Evolutionary conservation across 2,329 filamentous ascomycete genomes (phyloP).

Genomic region (Arthroderma sp.): DNA sequence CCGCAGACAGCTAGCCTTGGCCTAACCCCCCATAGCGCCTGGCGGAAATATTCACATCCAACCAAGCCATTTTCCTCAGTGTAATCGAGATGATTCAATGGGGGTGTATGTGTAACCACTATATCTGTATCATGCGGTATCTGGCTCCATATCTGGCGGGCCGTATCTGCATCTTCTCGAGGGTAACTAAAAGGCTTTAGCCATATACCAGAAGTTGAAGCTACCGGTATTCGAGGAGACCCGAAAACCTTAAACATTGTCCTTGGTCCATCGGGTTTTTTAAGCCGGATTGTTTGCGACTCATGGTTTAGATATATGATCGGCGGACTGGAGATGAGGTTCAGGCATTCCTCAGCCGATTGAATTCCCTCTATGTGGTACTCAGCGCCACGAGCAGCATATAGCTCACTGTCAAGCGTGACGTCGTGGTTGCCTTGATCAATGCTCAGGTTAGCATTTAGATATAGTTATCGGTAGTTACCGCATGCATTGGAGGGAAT

Average conservation of each 20-base stretch:
- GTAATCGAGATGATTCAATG: conserved; percentile 37
- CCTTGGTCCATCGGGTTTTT: conserved; percentile 31
- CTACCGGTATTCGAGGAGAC: conserved; percentile 40
- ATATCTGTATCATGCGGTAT: conserved; percentile 41
- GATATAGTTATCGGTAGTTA: too few species aligned
- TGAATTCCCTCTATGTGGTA: conserved; percentile 36
- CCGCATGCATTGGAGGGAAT: too few species aligned
- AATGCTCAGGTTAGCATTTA: too few species aligned
- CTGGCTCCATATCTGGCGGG: conserved; percentile 33
- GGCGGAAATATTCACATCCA: conserved; percentile 38
- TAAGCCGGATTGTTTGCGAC: conserved; percentile 32
- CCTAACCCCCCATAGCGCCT: conserved; percentile 33
- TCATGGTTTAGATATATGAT: conserved; percentile 42
- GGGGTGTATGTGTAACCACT: conserved; percentile 45
- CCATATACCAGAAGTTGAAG: conserved; percentile 34
- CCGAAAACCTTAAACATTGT: conserved; percentile 45
- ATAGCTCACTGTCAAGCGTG: conserved; percentile 39
- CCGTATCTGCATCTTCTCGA: conserved; percentile 19
- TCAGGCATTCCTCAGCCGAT: conserved; percentile 31
- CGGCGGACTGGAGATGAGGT: conserved; percentile 24
- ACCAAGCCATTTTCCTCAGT: conserved; percentile 18
- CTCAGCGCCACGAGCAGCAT: conserved; percentile 25
- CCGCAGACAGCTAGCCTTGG: conserved; percentile 43
- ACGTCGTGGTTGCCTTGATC: conserved; percentile 45
- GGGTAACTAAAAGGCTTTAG: conserved; percentile 35